Evolutionary conservation across 257 asterid species (phyloP), one percentile per base, ranked within the genome.

Genomic region (Thymus quinquecostatus): DNA sequence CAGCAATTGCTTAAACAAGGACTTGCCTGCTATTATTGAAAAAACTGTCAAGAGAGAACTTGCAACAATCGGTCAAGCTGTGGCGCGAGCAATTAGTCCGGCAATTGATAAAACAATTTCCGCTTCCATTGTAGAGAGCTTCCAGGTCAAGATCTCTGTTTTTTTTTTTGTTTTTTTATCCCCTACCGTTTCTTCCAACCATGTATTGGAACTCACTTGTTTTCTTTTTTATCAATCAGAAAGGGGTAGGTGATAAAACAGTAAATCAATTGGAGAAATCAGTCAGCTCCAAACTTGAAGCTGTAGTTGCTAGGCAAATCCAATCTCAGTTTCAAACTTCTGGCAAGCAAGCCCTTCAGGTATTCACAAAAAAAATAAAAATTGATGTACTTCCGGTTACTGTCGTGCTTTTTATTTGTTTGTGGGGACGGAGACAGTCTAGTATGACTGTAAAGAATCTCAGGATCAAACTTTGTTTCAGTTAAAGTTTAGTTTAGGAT

Each of bases 271-370:
- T 95, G 75, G 99, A 89, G 71, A 95, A 92, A 80, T 84, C 98
- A 13, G 87, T 95, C 72, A 84, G 74, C 79, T 69, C 96, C 68
- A 95, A 92, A 85, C 96, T 95, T 54, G 99, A 95, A 82, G 78
- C 90, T 63, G 74, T 89, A 6, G 92, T 95, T 82, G 84, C 89
- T 60, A 88, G 92, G 76, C 97, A 95, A 72, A 87, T 95, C 77
- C 98, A 92, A 76, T 77, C 83, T 48, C 99, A 95, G 58, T 92
- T 95, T 81, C 98, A 87, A 81, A 89, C 97, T 72, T 87, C 97
- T 75, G 99, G 98, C 81, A 95, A 83, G 85, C 99, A 89, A 85
- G 96, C 94, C 69, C 92, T 95, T 75, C 98, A 92, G 96, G 99
- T 92, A 78, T 47, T 75, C 63, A 58, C 30, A 45, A 58, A n/a